Base-by-base conservation (phyloP, 805 yeast genomes). In the Metschnikowia koreensis region DNA sequence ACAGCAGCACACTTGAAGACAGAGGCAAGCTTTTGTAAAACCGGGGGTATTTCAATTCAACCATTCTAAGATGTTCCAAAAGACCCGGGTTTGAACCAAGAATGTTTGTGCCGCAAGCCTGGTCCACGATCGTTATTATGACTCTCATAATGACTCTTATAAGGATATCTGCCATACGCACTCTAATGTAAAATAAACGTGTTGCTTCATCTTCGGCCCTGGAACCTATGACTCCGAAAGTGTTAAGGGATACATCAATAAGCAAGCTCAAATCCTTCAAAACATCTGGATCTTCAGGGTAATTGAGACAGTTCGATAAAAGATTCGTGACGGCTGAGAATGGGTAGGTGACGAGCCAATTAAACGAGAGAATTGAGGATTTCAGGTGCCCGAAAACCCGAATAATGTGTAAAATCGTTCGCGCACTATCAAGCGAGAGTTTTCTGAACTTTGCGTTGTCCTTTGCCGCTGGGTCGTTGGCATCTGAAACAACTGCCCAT, bases 281-380 rank as follows among this genome's bases (percentile, higher is more conserved):
- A 4, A 66, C 54, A 7, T 70, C 74, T 0, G 62, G 59, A 11
- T 60, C 59, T 11, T 59, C 59, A 3, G 74, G 70, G 42, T 64
- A 63, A 54, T 68, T 70, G 41, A 73, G 51, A 43, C 69, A 65
- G 38, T 64, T 60, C 1, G 70, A 66, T 13, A 69, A 47, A 2
- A 71, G 34, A n/a, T 59, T 61, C 39, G 69, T 55, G 45, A 59
- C 65, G 4, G 77, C 77, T 26, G 67, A 57, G 22, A 68, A 55
- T 0, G 75, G 72, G 48, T 60, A 71, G 39, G 63, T 65, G 41
- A 65, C 50, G 31, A 66, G 53, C 76, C 76, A 72, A 39, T 66
- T 66, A 45, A 60, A 56, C 48, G 63, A 65, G 1, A 71, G 60
- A 28, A 59, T 50, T 1, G 68, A 59, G 0, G 62, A 45, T 6